Conservation (phyloP, 306 rosid species). For the Sicyos baderoa region DNA sequence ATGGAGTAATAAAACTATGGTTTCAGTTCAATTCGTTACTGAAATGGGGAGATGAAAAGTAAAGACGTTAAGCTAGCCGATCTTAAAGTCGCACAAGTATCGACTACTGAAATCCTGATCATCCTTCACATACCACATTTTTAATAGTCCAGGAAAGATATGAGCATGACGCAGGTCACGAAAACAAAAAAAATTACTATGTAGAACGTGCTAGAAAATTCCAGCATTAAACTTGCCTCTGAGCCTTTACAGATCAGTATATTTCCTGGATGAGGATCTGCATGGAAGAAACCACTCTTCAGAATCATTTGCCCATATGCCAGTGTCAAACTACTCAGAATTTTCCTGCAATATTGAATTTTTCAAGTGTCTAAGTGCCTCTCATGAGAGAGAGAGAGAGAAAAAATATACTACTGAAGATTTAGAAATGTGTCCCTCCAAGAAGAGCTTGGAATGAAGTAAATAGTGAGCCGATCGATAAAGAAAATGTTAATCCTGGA, state of each 20-base stretch:
- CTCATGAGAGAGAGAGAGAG: neutral
- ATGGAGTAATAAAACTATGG: neutral
- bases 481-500: neutral
- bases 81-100: neutral
- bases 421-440: neutral
- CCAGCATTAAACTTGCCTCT: conserved; percentile 56
- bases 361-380: neutral
- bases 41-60: neutral
- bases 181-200: neutral
- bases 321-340: conserved; percentile 83
- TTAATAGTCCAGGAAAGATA: neutral
- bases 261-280: conserved; percentile 99
- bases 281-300: conserved; percentile 93
- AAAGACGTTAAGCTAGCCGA: neutral
- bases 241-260: conserved; percentile 86
- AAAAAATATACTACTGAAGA: neutral
- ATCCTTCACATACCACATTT: neutral
- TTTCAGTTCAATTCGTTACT: neutral
- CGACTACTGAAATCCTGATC: conserved; percentile 7
- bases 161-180: neutral
- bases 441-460: neutral
- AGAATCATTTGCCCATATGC: conserved; percentile 99
- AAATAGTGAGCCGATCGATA: neutral
- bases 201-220: conserved; percentile 10
- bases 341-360: conserved; percentile 57